Evolutionary conservation across 2,329 filamentous ascomycete species (phyloP).

Genomic region (Pestalotiopsis sp.): DNA sequence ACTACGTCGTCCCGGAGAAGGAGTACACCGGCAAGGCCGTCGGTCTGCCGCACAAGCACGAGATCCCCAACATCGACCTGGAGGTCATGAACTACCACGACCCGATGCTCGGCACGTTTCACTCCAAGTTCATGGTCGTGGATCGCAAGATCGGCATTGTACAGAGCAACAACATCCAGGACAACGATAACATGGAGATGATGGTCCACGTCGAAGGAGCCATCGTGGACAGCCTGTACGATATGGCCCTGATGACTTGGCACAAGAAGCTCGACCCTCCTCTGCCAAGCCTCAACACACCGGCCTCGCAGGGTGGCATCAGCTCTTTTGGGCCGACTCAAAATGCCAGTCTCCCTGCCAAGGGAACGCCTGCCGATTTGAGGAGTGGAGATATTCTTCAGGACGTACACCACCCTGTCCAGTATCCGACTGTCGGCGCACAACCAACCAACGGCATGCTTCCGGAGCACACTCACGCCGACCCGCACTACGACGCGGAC

Average conservation of each 20-base stretch:
- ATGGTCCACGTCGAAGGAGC: constrained; percentile 75
- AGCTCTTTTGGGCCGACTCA: constrained; percentile 24
- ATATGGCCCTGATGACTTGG: constrained; percentile 75
- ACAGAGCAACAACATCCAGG: constrained; percentile 78
- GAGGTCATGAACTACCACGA: constrained; percentile 74
- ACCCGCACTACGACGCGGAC: constrained; percentile 65
- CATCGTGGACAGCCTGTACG: constrained; percentile 76
- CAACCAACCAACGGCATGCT: constrained; percentile 26
- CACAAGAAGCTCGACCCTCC: constrained; percentile 61
- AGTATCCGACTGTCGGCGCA: neutral
- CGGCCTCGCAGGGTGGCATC: constrained; percentile 41
- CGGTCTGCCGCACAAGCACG: constrained; percentile 59
- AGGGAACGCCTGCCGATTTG: constrained; percentile 22
- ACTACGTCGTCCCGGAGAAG: constrained; percentile 58
- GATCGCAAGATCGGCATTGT: constrained; percentile 71
- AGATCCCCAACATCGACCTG: constrained; percentile 72
- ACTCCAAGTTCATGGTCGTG: constrained; percentile 77
- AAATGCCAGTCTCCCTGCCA: constrained; percentile 27
- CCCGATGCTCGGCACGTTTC: constrained; percentile 72
- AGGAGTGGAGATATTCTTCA: neutral
- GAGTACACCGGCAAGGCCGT: constrained; percentile 62
- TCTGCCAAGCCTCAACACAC: constrained; percentile 55
- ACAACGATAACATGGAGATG: constrained; percentile 84
- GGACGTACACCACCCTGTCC: neutral
- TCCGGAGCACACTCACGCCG: constrained; percentile 57